Conservation (phyloP, 306 rosid species). For the Pterocarpus santalinus region DNA sequence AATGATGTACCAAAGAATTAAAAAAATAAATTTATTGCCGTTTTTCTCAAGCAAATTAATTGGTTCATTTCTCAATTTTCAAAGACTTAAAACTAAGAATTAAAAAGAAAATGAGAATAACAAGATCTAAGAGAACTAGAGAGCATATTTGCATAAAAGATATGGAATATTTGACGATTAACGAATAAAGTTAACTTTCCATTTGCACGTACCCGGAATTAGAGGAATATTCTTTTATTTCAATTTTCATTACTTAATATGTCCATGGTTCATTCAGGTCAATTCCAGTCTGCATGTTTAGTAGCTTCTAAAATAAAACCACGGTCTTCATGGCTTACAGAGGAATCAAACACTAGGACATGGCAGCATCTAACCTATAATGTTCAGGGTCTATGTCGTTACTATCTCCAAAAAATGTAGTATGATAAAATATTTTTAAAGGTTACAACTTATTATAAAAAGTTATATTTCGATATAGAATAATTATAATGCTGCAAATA, state of each 20-base stretch:
- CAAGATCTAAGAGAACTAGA: constrained; percentile 39
- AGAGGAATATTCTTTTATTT: constrained; percentile 50
- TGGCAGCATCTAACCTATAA: background rate
- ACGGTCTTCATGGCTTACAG: background rate
- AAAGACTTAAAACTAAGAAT: background rate
- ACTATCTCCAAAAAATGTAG: too few species aligned
- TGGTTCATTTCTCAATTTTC: background rate
- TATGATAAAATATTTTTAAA: too few species aligned
- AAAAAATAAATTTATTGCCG: background rate
- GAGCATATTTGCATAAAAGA: constrained; percentile 47
- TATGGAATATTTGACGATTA: constrained; percentile 53
- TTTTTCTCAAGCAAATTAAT: background rate
- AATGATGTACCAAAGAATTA: background rate
- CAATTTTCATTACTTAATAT: too few species aligned
- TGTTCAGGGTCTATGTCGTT: too few species aligned
- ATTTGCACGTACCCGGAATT: constrained; percentile 52
- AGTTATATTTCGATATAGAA: too few species aligned
- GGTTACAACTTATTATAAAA: too few species aligned
- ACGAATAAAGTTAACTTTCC: constrained; percentile 65
- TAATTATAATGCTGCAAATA: too few species aligned
- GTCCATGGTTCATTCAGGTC: background rate
- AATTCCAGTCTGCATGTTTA: background rate
- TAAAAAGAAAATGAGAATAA: constrained; percentile 42
- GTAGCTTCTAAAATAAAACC: constrained; percentile 14
- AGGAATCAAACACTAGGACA: background rate